Conservation (phyloP, 306 rosid species). For the Trifolium subterraneum region DNA sequence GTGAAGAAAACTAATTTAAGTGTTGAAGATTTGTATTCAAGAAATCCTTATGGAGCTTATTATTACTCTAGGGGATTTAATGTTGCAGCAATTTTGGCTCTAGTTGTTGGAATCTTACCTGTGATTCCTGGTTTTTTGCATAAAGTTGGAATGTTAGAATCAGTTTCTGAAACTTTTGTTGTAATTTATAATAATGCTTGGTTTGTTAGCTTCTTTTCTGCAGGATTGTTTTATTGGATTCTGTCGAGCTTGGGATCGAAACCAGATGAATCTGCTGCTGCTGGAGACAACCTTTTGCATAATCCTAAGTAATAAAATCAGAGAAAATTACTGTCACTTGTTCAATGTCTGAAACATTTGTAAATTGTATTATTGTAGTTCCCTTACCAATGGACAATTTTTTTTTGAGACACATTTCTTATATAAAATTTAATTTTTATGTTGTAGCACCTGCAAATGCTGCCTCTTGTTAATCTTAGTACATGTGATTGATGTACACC, state of each 20-base stretch:
- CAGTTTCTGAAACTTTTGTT: conserved; percentile 53
- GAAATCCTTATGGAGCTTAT: conserved; percentile 65
- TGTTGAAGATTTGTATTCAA: conserved; percentile 69
- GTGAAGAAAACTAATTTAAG: conserved; percentile 47
- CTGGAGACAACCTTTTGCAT: conserved; percentile 46
- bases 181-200: conserved; percentile 85
- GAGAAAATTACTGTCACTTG: neutral
- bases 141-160: conserved; percentile 59
- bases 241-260: conserved; percentile 54
- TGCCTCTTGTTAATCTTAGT: too few relatives aligned
- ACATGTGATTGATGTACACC: too few relatives aligned
- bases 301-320: conserved; percentile 10
- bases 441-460: too few relatives aligned
- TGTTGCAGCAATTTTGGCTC: conserved; percentile 69
- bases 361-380: neutral
- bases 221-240: conserved; percentile 71
- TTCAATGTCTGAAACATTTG: neutral
- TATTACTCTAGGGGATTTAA: conserved; percentile 72
- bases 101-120: conserved; percentile 71
- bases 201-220: conserved; percentile 83
- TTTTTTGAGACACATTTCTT: too few relatives aligned
- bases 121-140: conserved; percentile 86
- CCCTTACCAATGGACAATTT: too few relatives aligned
- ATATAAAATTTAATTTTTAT: too few relatives aligned
- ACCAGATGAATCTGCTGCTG: conserved; percentile 16